These are phyloP conservation scores for Umbelopsis sp. DNA, from an alignment of 192 early-diverging fungal species.

Conservation along the genomic window DNA sequence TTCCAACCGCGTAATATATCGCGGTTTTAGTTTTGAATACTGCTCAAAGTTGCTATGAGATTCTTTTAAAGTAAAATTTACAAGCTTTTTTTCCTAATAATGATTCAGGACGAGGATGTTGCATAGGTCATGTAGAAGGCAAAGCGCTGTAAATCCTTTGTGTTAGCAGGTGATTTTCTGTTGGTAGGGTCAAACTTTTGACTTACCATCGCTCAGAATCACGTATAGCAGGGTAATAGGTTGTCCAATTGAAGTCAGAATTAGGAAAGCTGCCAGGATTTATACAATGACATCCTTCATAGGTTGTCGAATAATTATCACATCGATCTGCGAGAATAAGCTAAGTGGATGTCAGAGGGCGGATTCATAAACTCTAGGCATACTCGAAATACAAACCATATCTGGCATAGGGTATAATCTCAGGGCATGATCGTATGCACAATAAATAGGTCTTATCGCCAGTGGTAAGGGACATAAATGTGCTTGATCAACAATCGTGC, in stretches of 20 bases:
- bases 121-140: background rate
- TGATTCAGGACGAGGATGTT: too few relatives aligned
- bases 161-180: too few relatives aligned
- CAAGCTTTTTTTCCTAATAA: too few relatives aligned
- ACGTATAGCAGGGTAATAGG: conserved; percentile 74
- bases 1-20: too few relatives aligned
- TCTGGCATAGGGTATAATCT: conserved; percentile 89
- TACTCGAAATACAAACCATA: conserved; percentile 52
- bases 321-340: conserved; percentile 86
- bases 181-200: too few relatives aligned
- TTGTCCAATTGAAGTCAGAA: conserved; percentile 60
- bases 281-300: conserved; percentile 76
- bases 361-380: background rate
- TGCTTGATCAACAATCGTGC: conserved; percentile 82
- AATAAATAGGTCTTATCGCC: conserved; percentile 75
- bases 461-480: conserved; percentile 85
- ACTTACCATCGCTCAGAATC: conserved; percentile 57
- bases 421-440: conserved; percentile 83
- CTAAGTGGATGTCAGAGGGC: conserved; percentile 34
- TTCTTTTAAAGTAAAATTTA: too few relatives aligned
- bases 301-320: conserved; percentile 76
- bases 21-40: too few relatives aligned
- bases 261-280: conserved; percentile 73
- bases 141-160: background rate
- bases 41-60: too few relatives aligned